Conservation (phyloP, 768 basidiomycete genomes). For the Amanita subjunquillea region DNA sequence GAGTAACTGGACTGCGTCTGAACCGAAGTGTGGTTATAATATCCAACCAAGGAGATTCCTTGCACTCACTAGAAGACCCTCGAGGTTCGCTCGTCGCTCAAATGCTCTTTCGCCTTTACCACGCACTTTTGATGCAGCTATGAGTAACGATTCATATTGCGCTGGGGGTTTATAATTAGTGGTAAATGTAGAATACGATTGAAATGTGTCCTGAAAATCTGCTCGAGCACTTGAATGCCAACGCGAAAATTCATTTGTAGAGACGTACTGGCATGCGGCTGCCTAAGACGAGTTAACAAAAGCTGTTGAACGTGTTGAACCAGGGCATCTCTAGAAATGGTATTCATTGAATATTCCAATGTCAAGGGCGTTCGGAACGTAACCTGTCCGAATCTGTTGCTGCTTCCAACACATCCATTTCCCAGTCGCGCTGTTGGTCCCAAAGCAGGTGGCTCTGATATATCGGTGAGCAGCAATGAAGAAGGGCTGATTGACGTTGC, state of each 20-base stretch:
- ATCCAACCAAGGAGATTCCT: neutral
- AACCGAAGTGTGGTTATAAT: neutral
- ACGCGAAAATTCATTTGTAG: neutral
- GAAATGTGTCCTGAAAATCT: constrained; percentile 77
- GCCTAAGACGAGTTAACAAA: constrained; percentile 56
- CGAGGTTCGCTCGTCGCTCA: constrained; percentile 53
- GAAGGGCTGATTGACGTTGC: neutral
- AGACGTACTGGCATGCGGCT: constrained; percentile 63
- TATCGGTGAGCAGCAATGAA: neutral
- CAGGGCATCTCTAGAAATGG: constrained; percentile 26
- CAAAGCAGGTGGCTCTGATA: constrained; percentile 60
- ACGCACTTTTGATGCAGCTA: constrained; percentile 68
- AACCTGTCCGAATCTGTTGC: constrained; percentile 38
- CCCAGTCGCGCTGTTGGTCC: constrained; percentile 68
- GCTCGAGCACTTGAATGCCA: neutral
- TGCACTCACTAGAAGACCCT: constrained; percentile 44
- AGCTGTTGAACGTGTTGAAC: constrained; percentile 45
- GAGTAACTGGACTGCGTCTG: constrained; percentile 32
- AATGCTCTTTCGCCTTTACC: constrained; percentile 48
- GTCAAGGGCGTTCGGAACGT: neutral
- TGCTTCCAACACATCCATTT: constrained; percentile 49
- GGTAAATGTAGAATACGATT: constrained; percentile 84
- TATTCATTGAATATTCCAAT: neutral
- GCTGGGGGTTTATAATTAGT: constrained; percentile 61
- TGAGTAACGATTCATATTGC: constrained; percentile 71